Evolutionary conservation across 2,329 filamentous ascomycete species (phyloP), one percentile per base, ranked within the genome.

Genomic region (Fusarium piperis): DNA sequence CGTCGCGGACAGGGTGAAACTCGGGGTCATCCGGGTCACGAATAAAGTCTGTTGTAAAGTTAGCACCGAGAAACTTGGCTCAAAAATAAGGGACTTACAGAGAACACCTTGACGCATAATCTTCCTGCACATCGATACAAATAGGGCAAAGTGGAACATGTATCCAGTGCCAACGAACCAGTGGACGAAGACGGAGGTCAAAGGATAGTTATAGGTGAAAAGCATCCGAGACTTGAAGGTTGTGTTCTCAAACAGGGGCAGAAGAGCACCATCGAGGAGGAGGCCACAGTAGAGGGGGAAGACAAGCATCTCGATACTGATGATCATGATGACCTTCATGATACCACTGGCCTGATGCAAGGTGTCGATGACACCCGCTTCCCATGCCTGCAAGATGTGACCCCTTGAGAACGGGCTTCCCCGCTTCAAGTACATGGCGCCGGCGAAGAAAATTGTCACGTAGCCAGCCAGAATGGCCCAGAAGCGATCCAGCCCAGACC

Each of bases 131-230:
- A 99, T 98, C 63, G 95, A 97, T 18, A 99, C 96, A 79, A 99
- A 99, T 4, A 99, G 88, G 6, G 96, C 96, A 79, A 99, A 99
- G 80, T 99, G 96, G 83, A 99, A 99, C 97, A 99, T 99, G 82
- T 99, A 99, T 70, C 95, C 97, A 4, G 96, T 99, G 55, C 96
- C 96, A 63, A 98, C 92, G 78, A 99, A 99, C 96, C 96, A 99
- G 80, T 99, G 96, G 59, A 98, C 93, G 79, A 99, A 99, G 15
- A 97, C 90, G 15, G 95, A 97, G 1, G 94, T 98, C 73, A 95
- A 88, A 0, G 96, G 96, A 67, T 92, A 94, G 67, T 90, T 87
- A 61, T 89, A 84, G 2, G 94, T 94, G 77, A 97, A 99, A 5
- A 90, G 84, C 58, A 97, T 83, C 23, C 96, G 90, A 9, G 93